Evolutionary conservation across 176 grass and related monocot species (phyloP).

Genomic region (Oropetium thomaeum): DNA sequence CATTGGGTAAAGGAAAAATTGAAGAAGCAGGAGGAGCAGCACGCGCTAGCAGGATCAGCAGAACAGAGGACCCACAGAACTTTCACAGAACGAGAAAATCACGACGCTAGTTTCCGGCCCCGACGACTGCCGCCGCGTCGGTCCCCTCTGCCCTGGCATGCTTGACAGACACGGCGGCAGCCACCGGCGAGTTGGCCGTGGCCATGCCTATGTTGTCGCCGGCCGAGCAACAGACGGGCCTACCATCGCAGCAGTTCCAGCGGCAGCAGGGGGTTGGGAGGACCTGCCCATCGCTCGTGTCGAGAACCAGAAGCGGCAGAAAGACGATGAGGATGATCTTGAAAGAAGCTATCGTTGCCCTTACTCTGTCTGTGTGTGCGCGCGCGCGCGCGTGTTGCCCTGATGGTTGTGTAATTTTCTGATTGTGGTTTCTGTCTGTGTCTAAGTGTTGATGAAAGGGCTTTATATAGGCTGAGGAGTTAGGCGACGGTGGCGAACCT

Average conservation of each 20-base stretch:
- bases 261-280: constrained; percentile 41
- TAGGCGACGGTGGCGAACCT: too few relatives aligned
- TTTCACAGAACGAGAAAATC: too few relatives aligned
- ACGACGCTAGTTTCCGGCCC: not conserved
- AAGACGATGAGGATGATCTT: not conserved
- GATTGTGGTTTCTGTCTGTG: too few relatives aligned
- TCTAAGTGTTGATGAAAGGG: too few relatives aligned
- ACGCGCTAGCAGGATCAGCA: too few relatives aligned
- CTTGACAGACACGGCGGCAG: not conserved
- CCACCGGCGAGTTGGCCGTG: not conserved
- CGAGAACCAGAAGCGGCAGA: constrained; percentile 43
- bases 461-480: too few relatives aligned
- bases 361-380: not conserved
- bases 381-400: too few relatives aligned
- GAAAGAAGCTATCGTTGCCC: not conserved
- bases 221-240: constrained; percentile 29
- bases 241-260: constrained; percentile 50
- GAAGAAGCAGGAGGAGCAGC: too few relatives aligned
- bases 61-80: not conserved
- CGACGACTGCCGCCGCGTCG: too few relatives aligned
- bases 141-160: not conserved
- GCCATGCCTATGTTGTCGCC: not conserved
- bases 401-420: too few relatives aligned
- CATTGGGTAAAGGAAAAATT: too few relatives aligned
- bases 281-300: constrained; percentile 34